Percentiles rank a stretch among this genome's conserved stretches.
phyloP scores from a whole-genome alignment of 352 stramenopile species.

The Phytophthora sp. region DNA sequence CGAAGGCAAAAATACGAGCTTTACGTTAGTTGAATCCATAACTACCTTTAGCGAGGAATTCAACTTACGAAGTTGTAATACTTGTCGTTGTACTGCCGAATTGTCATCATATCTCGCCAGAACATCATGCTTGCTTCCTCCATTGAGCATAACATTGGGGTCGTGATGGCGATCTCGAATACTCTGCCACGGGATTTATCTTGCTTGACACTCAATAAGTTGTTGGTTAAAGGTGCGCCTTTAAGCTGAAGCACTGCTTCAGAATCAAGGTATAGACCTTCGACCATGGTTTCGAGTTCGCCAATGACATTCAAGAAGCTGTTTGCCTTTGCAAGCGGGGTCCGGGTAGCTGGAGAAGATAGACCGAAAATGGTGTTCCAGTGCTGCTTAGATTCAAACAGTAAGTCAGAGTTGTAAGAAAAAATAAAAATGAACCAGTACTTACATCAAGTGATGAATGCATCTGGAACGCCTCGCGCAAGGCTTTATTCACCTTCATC shows the following conservation, averaged over 20 bases:
- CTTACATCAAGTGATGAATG: conserved; percentile 19
- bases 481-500: conserved; percentile 6
- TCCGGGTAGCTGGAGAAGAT: background rate
- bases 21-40: too few species aligned
- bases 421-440: background rate
- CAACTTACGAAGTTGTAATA: conserved; percentile 33
- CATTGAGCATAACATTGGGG: conserved; percentile 15
- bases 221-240: background rate
- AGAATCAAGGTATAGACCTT: conserved; percentile 25
- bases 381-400: background rate
- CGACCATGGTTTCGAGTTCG: conserved; percentile 27
- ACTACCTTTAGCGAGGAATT: too few species aligned
- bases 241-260: conserved; percentile 11
- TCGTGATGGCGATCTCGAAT: conserved; percentile 19
- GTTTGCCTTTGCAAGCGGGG: background rate
- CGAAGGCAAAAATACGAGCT: background rate
- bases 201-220: background rate
- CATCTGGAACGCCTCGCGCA: conserved; percentile 18
- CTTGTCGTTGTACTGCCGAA: conserved; percentile 25
- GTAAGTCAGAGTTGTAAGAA: background rate
- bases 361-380: conserved; percentile 4
- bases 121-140: conserved; percentile 17
- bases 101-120: conserved; percentile 19
- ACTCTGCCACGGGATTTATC: background rate
- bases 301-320: conserved; percentile 4